phyloP scores from a whole-genome alignment of 352 stramenopile species.

The Globisporangium canariense region DNA sequence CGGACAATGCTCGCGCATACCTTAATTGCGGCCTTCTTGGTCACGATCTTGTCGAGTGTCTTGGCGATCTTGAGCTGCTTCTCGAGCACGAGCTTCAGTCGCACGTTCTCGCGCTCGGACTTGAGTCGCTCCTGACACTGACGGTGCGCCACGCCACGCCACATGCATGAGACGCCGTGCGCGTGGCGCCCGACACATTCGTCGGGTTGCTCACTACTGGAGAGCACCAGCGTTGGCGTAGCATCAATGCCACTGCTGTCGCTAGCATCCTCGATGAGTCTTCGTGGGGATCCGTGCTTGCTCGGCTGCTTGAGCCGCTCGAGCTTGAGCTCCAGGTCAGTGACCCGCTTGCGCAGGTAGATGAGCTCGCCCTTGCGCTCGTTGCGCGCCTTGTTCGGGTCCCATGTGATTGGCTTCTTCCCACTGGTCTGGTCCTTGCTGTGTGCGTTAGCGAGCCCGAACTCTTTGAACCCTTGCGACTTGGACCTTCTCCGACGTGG shows the following conservation, averaged over 20 bases:
- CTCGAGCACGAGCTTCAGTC: slow-evolving; percentile 31
- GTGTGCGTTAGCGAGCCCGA: neutral
- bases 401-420: slow-evolving; percentile 1
- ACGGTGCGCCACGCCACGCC: slow-evolving; percentile 16
- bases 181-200: neutral
- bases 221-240: neutral
- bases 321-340: slow-evolving; percentile 18
- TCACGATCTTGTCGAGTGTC: slow-evolving; percentile 26
- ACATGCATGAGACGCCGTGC: slow-evolving; percentile 2
- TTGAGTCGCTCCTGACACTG: slow-evolving; percentile 33
- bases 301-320: slow-evolving; percentile 5
- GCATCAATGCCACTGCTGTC: neutral
- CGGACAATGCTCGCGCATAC: neutral
- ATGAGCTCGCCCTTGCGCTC: slow-evolving; percentile 19
- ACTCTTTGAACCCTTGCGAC: neutral
- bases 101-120: slow-evolving; percentile 50
- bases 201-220: neutral
- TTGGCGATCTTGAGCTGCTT: slow-evolving; percentile 44
- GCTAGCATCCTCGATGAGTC: neutral
- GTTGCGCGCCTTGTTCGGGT: slow-evolving; percentile 21
- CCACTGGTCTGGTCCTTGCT: neutral
- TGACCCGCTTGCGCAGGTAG: slow-evolving; percentile 14
- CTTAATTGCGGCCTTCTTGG: neutral
- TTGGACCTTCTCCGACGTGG: neutral
- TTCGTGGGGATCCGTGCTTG: neutral